These are phyloP conservation scores for Solanum pennellii DNA, from an alignment of 257 asterid genomes.

Conservation along the genomic window DNA sequence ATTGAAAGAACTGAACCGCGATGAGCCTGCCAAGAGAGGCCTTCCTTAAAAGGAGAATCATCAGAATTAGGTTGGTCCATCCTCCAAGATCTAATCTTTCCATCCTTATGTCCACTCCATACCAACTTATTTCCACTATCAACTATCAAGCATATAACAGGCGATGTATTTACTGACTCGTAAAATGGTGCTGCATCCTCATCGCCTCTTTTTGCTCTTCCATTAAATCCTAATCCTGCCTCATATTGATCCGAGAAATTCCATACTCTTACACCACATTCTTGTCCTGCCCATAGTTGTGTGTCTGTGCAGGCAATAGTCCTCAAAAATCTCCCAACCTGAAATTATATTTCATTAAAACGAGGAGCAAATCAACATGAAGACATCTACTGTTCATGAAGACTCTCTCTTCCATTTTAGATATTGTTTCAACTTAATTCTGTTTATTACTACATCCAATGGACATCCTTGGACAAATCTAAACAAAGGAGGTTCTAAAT, in stretches of 20 bases:
- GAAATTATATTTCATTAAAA: neutral
- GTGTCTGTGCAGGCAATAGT: slow-evolving; percentile 69
- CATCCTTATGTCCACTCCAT: slow-evolving; percentile 97
- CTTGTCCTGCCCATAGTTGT: slow-evolving; percentile 94
- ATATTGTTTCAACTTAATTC: neutral
- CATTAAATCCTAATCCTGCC: slow-evolving; percentile 56
- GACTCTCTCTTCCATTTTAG: neutral
- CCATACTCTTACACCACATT: slow-evolving; percentile 92
- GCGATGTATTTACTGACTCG: slow-evolving; percentile 62
- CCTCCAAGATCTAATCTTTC: slow-evolving; percentile 87
- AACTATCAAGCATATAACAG: slow-evolving; percentile 57
- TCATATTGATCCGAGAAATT: slow-evolving; percentile 57
- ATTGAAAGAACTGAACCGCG: slow-evolving; percentile 69
- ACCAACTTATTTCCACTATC: slow-evolving; percentile 75
- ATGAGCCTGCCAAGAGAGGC: slow-evolving; percentile 94
- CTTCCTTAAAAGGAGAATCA: slow-evolving; percentile 57
- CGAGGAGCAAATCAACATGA: neutral
- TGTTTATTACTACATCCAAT: neutral
- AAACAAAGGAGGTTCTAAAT: neutral
- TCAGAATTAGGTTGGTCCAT: slow-evolving; percentile 61
- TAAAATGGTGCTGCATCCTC: slow-evolving; percentile 91
- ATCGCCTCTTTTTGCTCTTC: slow-evolving; percentile 74
- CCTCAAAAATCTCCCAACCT: slow-evolving; percentile 63
- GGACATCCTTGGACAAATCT: neutral
- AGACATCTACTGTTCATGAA: neutral